A percentile compares a stretch with the other conserved stretches of the same genome.
Conservation (phyloP, 768 basidiomycete genomes). For the Boletus sp. region DNA sequence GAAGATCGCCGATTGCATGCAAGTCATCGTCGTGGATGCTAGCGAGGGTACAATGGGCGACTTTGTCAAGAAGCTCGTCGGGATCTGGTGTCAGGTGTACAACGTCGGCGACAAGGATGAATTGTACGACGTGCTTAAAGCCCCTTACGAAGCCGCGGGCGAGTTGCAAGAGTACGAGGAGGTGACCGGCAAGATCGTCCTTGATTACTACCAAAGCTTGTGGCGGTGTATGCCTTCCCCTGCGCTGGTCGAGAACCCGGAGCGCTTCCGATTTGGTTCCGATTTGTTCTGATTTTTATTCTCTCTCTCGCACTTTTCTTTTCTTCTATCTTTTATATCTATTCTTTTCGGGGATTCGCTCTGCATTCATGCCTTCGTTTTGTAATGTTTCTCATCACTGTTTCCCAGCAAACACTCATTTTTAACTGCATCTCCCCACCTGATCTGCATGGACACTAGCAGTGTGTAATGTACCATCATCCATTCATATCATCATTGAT, state of each 20-base stretch:
- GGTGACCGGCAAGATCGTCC: conserved; percentile 8
- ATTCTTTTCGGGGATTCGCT: not conserved
- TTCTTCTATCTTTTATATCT: not conserved
- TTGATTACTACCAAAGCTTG: conserved; percentile 20
- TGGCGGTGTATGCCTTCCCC: conserved; percentile 24
- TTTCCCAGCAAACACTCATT: not conserved
- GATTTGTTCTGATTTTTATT: not conserved
- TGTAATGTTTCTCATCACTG: not conserved
- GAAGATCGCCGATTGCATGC: conserved; percentile 28
- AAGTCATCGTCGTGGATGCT: conserved; percentile 29
- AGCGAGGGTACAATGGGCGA: conserved; percentile 28
- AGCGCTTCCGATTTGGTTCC: not conserved
- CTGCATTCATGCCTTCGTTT: not conserved
- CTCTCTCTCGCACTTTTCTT: not conserved
- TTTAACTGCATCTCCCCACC: not conserved
- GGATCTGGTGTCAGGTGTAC: conserved; percentile 30
- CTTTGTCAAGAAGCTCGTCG: conserved; percentile 27
- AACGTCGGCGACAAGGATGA: conserved; percentile 17
- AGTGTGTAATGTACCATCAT: not conserved
- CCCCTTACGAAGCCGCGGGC: conserved; percentile 21
- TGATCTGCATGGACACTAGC: not conserved
- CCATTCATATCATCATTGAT: not conserved
- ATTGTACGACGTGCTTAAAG: conserved; percentile 20
- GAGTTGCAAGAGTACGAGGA: conserved; percentile 24
- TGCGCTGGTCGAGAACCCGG: conserved; percentile 3